phyloP scores from a whole-genome alignment of 2,329 filamentous ascomycete species.

The Nothomitra cinnamomea region DNA sequence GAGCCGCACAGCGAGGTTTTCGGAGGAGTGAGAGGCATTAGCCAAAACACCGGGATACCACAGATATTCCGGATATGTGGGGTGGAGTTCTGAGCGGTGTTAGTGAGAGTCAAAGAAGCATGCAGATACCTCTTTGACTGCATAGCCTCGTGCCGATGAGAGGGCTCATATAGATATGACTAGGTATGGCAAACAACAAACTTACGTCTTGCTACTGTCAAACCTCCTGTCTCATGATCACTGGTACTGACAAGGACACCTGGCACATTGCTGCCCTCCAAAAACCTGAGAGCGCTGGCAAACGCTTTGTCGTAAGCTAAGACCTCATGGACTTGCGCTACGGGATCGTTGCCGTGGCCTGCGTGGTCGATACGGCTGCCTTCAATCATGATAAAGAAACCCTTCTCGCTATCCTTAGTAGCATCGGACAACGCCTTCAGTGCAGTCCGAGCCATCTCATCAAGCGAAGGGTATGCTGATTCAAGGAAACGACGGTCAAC shows the following conservation, averaged over 20 bases:
- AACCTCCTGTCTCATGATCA: slow-evolving; percentile 89
- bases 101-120: not conserved
- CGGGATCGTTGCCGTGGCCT: slow-evolving; percentile 70
- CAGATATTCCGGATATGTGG: slow-evolving; percentile 46
- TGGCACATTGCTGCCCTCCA: slow-evolving; percentile 54
- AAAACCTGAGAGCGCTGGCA: slow-evolving; percentile 65
- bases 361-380: slow-evolving; percentile 93
- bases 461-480: slow-evolving; percentile 70
- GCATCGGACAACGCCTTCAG: slow-evolving; percentile 64
- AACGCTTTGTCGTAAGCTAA: slow-evolving; percentile 89
- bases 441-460: slow-evolving; percentile 79
- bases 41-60: slow-evolving; percentile 77
- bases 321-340: slow-evolving; percentile 76
- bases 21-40: slow-evolving; percentile 59
- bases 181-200: slow-evolving; percentile 7
- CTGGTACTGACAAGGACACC: slow-evolving; percentile 78
- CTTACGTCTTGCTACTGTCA: slow-evolving; percentile 63
- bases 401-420: slow-evolving; percentile 68
- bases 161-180: not conserved
- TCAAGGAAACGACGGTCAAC: slow-evolving; percentile 69
- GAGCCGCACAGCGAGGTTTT: slow-evolving; percentile 50
- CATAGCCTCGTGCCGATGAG: too few species aligned
- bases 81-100: slow-evolving; percentile 31
- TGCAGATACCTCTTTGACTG: not conserved
- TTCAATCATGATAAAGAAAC: slow-evolving; percentile 98